A percentile compares a stretch with the other conserved stretches of the same genome.
Evolutionary conservation across 331 rosid genomes (phyloP).

Genomic region (Phaseolus coccineus): DNA sequence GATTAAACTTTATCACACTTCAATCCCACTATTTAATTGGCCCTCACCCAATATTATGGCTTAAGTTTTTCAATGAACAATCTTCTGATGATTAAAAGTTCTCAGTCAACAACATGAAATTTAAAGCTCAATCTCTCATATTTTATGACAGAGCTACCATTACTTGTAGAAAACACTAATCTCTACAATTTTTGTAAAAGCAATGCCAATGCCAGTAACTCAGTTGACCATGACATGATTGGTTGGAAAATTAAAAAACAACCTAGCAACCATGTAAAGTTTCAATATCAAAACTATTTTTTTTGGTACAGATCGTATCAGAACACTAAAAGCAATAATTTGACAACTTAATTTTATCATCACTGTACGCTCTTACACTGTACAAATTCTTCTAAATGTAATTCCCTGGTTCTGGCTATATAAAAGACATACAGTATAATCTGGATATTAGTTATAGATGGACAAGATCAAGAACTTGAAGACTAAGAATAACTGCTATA

Average conservation of each 20-base stretch:
- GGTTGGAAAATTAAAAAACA: no score
- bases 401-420: conserved; percentile 14
- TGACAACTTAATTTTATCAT: neutral
- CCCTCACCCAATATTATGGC: no score
- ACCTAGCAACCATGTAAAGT: no score
- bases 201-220: conserved; percentile 2
- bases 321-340: neutral
- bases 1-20: neutral
- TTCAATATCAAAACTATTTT: neutral
- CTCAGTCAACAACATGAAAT: neutral
- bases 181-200: neutral
- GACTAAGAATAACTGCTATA: neutral
- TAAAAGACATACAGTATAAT: neutral
- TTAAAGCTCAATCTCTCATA: conserved; percentile 1
- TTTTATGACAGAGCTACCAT: neutral
- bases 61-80: neutral
- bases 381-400: conserved; percentile 2
- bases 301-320: neutral
- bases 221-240: no score
- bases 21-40: no score
- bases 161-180: conserved; percentile 9
- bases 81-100: neutral
- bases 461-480: conserved; percentile 5
- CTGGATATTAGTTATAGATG: neutral
- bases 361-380: neutral